A percentile compares a stretch with the other conserved stretches of the same genome.
phyloP scores from a whole-genome alignment of 2,329 filamentous ascomycete species.

The Hymenoscyphus repandus region DNA sequence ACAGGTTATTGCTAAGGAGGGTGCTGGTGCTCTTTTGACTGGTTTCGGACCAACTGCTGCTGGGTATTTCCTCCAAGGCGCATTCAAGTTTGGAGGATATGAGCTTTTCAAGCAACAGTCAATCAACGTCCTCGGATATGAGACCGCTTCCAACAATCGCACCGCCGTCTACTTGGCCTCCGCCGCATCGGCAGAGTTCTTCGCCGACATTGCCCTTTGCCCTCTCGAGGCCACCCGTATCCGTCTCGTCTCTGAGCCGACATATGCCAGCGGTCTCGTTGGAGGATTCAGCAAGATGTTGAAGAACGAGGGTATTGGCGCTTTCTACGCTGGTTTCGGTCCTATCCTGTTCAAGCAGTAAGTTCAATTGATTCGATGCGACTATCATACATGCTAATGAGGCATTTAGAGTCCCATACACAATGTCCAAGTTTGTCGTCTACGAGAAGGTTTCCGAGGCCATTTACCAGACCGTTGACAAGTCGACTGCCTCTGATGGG shows the following conservation, averaged over 20 bases:
- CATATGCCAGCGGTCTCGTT: slow-evolving; percentile 74
- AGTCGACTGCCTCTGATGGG: slow-evolving; percentile 60
- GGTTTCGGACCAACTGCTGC: slow-evolving; percentile 81
- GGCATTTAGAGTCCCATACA: slow-evolving; percentile 70
- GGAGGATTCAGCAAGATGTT: slow-evolving; percentile 78
- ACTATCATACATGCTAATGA: slow-evolving; percentile 11
- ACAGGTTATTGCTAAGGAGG: slow-evolving; percentile 79
- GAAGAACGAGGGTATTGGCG: slow-evolving; percentile 75
- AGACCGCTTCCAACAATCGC: slow-evolving; percentile 72
- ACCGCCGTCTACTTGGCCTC: slow-evolving; percentile 76
- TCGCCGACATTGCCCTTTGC: slow-evolving; percentile 79
- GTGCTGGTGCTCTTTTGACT: slow-evolving; percentile 79
- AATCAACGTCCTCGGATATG: slow-evolving; percentile 74
- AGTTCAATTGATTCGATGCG: slow-evolving; percentile 30
- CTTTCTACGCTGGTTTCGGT: slow-evolving; percentile 89
- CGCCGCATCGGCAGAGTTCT: slow-evolving; percentile 60
- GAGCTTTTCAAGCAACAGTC: slow-evolving; percentile 94
- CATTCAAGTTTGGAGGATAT: slow-evolving; percentile 92
- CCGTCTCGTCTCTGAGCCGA: slow-evolving; percentile 83
- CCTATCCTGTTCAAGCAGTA: slow-evolving; percentile 79
- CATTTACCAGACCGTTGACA: slow-evolving; percentile 65
- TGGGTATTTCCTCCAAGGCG: slow-evolving; percentile 91
- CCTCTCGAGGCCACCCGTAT: slow-evolving; percentile 91
- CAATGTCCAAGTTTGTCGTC: slow-evolving; percentile 92
- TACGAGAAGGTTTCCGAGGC: slow-evolving; percentile 82